Evolutionary conservation across 2,329 filamentous ascomycete species (phyloP), one percentile per base, ranked within the genome.

Genomic region (Emericellopsis cladophorae): DNA sequence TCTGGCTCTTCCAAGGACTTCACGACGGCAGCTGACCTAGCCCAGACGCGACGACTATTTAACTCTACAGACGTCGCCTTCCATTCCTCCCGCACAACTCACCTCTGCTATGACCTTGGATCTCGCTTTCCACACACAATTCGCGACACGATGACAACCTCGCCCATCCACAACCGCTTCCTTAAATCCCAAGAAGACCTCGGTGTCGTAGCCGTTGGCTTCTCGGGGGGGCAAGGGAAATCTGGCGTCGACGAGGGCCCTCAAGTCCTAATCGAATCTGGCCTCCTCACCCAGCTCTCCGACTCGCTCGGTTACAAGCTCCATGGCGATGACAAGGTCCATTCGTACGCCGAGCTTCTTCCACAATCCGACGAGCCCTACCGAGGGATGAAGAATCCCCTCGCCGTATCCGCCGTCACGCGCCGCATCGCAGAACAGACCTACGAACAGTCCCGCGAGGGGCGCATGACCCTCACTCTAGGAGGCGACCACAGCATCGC

Each of bases 401-500:
- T 75, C 49, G 78, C 84, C 46, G 90, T 94, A 48, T 90, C 83
- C 48, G 81, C 84, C 43, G 90, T 95, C 37, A 96, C 87, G 2
- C 64, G 81, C 55, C 72, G 77, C 52, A 81, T 98, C 48, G 80
- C 79, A 59, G 68, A 80, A 42, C 86, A 95, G 65, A 86, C 94
- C 39, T 95, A 96, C 69, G 69, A 76, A 48, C 87, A 96, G 56
- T 87, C 90, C 37, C 75, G 72, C 49, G 68, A 84, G 48, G 92
- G 92, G 29, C 80, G 89, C 45, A 79, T 95, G 59, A 88, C 94
- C 2, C 73, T 98, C 42, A 98, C 92, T 0, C 78, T 98, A 9
- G 92, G 92, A 42, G 92, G 92, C 41, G 92, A 98, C 66, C 92
- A 98, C 70, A 88, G 81, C 48, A 93, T 98, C 56, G 92, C 92